Conservation (phyloP, 345 rosid genomes). For the Eucalyptus regnans region DNA sequence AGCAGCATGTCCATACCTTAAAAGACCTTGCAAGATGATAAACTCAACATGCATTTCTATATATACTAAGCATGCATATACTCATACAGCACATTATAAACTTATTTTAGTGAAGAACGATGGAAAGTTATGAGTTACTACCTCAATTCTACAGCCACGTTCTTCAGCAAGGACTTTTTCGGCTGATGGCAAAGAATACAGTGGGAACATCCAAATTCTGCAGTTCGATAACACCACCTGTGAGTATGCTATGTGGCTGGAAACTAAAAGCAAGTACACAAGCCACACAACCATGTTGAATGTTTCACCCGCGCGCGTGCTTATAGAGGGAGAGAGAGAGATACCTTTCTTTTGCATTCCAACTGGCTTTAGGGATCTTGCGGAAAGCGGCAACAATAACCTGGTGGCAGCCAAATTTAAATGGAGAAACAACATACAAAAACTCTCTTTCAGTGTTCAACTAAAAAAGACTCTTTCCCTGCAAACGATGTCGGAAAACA, state of each 20-base stretch:
- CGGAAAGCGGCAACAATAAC: slow-evolving; percentile 56
- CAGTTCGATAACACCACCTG: slow-evolving; percentile 3
- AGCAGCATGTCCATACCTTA: neutral
- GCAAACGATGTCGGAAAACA: neutral
- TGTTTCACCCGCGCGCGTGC: neutral
- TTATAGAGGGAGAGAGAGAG: neutral
- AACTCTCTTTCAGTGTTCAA: neutral
- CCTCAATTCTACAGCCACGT: slow-evolving; percentile 53
- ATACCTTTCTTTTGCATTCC: slow-evolving; percentile 95
- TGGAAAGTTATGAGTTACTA: neutral
- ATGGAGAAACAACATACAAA: neutral
- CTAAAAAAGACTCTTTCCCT: neutral
- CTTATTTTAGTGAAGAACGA: neutral
- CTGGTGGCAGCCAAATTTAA: slow-evolving; percentile 12
- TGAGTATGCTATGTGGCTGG: neutral
- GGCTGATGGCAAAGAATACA: slow-evolving; percentile 57
- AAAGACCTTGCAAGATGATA: neutral
- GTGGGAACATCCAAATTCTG: slow-evolving; percentile 78
- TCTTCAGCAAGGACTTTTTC: slow-evolving; percentile 36
- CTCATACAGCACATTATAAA: neutral
- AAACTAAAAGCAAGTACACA: neutral
- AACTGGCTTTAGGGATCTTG: slow-evolving; percentile 69
- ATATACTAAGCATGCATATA: neutral
- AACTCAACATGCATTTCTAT: neutral
- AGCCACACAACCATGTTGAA: neutral